Percentiles rank a stretch among this genome's conserved stretches.
Conservation (phyloP, 2,329 filamentous ascomycete species). For the Podosphaera fusca region DNA sequence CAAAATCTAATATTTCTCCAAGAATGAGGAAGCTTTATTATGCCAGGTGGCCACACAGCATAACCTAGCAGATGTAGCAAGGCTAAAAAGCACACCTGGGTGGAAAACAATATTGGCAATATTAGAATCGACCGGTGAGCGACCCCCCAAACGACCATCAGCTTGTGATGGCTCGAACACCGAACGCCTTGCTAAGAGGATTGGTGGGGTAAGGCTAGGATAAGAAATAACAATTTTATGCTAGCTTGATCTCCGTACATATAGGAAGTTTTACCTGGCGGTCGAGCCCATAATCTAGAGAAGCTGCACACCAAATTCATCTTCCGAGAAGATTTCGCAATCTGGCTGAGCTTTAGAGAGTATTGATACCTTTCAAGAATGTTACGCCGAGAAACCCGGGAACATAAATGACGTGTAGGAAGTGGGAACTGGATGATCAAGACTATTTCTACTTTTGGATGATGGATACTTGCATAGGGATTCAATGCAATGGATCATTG, state of each 20-base stretch:
- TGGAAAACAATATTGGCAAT: constrained; percentile 91
- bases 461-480: too few species aligned
- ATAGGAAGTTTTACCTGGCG: constrained; percentile 5
- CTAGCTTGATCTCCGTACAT: constrained; percentile 9
- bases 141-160: constrained; percentile 51
- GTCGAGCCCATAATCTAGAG: background rate
- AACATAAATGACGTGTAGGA: background rate
- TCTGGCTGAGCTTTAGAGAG: background rate
- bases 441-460: background rate
- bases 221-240: constrained; percentile 7
- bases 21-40: constrained; percentile 79
- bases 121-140: constrained; percentile 92
- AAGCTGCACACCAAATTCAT: background rate
- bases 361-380: background rate
- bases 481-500: too few species aligned
- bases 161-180: constrained; percentile 13
- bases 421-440: background rate
- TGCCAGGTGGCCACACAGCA: constrained; percentile 66
- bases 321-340: background rate
- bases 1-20: constrained; percentile 2
- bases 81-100: constrained; percentile 66
- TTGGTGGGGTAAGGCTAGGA: constrained; percentile 35
- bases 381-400: background rate
- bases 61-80: constrained; percentile 57
- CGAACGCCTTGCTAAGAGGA: constrained; percentile 35